Evolutionary conservation across 1,284 basidiomycete genomes (phyloP).

Genomic region (Trichosporon coremiiforme): DNA sequence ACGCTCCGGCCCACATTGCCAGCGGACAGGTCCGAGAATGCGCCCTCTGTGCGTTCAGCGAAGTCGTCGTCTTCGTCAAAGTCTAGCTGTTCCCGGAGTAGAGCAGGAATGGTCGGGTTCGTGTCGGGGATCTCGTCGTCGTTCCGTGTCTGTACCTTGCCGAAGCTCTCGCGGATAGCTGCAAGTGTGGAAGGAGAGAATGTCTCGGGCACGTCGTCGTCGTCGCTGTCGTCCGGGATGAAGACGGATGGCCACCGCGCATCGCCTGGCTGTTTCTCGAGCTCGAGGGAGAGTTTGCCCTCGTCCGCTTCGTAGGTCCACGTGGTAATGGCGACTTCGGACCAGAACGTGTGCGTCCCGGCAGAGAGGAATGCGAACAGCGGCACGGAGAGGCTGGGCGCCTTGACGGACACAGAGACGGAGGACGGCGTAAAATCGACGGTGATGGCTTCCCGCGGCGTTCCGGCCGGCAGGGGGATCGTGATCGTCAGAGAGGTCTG

Average conservation of each 20-base stretch:
- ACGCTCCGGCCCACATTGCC: slow-evolving; percentile 45
- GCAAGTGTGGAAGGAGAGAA: slow-evolving; percentile 80
- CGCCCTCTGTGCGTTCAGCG: slow-evolving; percentile 61
- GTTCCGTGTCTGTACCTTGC: slow-evolving; percentile 34
- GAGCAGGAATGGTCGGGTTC: slow-evolving; percentile 47
- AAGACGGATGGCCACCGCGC: slow-evolving; percentile 87
- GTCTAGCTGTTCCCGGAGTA: slow-evolving; percentile 57
- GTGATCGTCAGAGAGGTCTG: slow-evolving; percentile 76
- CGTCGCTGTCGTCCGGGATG: slow-evolving; percentile 49
- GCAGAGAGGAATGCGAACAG: slow-evolving; percentile 62
- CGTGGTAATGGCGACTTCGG: slow-evolving; percentile 70
- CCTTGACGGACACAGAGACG: slow-evolving; percentile 59
- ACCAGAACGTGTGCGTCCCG: slow-evolving; percentile 71
- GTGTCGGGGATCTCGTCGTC: slow-evolving; percentile 38
- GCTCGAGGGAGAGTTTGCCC: slow-evolving; percentile 74
- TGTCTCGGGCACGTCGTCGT: slow-evolving; percentile 77
- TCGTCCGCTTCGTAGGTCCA: slow-evolving; percentile 82
- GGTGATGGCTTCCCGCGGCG: slow-evolving; percentile 66
- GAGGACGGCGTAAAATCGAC: slow-evolving; percentile 68
- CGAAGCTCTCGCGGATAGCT: slow-evolving; percentile 67
- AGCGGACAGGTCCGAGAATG: slow-evolving; percentile 47
- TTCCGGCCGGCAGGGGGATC: slow-evolving; percentile 74
- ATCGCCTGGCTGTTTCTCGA: slow-evolving; percentile 73
- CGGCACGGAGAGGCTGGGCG: slow-evolving; percentile 52
- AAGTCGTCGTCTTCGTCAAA: slow-evolving; percentile 55